Percentiles rank a stretch among this genome's conserved stretches.
phyloP scores from a whole-genome alignment of 331 rosid species.

The Quercus lobata region DNA sequence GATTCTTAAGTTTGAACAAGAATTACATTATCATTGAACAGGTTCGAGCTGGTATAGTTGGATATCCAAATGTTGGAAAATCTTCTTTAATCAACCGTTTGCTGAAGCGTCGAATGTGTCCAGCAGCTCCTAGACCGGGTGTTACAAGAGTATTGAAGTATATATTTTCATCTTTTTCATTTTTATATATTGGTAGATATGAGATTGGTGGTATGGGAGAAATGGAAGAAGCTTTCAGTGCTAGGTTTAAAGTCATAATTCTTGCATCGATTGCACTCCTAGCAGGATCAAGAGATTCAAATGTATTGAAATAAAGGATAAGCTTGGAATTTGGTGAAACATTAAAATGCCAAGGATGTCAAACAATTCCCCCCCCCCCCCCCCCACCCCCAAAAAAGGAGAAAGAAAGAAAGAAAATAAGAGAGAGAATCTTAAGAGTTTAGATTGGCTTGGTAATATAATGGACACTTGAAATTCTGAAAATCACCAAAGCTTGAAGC shows the following conservation, averaged over 20 bases:
- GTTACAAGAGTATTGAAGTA: conserved; percentile 84
- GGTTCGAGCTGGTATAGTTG: conserved; percentile 98
- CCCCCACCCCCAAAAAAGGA: too few species aligned
- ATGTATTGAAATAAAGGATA: not conserved
- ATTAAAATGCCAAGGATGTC: conserved; percentile 4
- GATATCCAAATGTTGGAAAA: conserved; percentile 96
- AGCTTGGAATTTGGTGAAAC: not conserved
- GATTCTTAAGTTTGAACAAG: not conserved
- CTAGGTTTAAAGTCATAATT: not conserved
- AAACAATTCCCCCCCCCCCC: not conserved
- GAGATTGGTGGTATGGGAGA: not conserved
- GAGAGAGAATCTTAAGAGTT: not conserved
- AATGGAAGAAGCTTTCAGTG: not conserved
- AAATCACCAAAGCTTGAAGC: not conserved
- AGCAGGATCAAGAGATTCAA: not conserved
- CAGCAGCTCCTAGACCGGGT: conserved; percentile 99
- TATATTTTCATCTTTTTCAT: conserved; percentile 11
- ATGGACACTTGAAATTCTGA: not conserved
- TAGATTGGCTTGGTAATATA: not conserved
- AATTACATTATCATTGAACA: conserved; percentile 14
- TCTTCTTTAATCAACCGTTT: conserved; percentile 88
- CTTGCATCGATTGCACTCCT: not conserved
- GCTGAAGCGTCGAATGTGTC: conserved; percentile 83
- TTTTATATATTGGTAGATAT: conserved; percentile 1
- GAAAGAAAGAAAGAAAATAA: too few species aligned